A percentile compares a stretch with the other conserved stretches of the same genome.
phyloP scores from a whole-genome alignment of 768 basidiomycete genomes.

The Collybia sordida region DNA sequence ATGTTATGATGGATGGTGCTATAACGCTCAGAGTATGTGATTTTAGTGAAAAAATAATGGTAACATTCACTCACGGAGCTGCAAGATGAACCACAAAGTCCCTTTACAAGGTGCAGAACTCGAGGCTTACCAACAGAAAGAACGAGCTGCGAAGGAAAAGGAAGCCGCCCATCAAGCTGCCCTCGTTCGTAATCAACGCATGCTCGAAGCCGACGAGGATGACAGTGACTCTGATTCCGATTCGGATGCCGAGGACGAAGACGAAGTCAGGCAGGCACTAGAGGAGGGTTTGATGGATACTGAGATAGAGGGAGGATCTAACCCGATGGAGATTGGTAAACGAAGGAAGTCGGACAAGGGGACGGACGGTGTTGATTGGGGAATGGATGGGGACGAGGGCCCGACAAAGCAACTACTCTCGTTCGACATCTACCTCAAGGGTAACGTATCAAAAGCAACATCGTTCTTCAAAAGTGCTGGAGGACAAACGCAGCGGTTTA shows the following conservation, averaged over 20 bases:
- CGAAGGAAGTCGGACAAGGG: constrained; percentile 47
- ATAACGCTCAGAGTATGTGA: constrained; percentile 62
- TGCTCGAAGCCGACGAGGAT: constrained; percentile 94
- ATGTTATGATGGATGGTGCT: constrained; percentile 76
- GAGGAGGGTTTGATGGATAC: constrained; percentile 49
- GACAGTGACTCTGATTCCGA: constrained; percentile 79
- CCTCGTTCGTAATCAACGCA: constrained; percentile 76
- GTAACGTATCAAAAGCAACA: constrained; percentile 85
- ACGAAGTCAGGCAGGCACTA: constrained; percentile 56
- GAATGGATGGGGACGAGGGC: constrained; percentile 74
- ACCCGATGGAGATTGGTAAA: constrained; percentile 20
- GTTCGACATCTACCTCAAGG: constrained; percentile 96
- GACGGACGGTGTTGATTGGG: constrained; percentile 64
- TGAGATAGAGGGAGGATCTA: constrained; percentile 26
- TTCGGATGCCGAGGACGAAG: constrained; percentile 63
- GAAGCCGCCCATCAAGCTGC: constrained; percentile 86
- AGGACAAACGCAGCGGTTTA: constrained; percentile 74
- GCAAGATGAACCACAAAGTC: constrained; percentile 84
- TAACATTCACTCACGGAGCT: neutral
- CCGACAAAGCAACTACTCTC: constrained; percentile 74
- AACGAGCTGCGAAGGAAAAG: constrained; percentile 76
- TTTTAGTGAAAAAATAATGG: neutral
- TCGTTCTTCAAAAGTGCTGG: constrained; percentile 84
- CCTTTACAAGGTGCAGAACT: constrained; percentile 88
- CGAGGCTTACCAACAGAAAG: constrained; percentile 74